Base-by-base conservation (phyloP, 371 early-diverging fungal genomes). In the Mucor piriformis region DNA sequence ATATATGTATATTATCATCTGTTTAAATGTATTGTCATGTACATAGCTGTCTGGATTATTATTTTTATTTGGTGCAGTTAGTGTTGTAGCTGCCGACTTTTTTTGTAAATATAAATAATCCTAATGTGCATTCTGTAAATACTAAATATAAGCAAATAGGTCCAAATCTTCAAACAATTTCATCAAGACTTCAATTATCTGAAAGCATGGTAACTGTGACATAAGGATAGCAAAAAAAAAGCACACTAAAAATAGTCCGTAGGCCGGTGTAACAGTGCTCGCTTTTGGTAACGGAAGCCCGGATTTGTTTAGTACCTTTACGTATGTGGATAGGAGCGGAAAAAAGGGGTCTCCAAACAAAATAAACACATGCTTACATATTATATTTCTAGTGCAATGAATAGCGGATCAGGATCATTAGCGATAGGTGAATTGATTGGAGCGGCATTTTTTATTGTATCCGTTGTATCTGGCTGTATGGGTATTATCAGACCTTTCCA, bases 271-370 rank as follows among this genome's bases (percentile, higher is more conserved):
- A 12, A 92, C 94, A 1, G 78, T 93, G 59, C 76, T 93, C 40
- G 94, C 94, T 1, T 83, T 93, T 55, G 94, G 94, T 23, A 94
- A 93, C 65, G 93, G 90, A 18, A 88, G 90, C 12, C 89, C 93
- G 6, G 93, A 93, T 63, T 64, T 93, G 34, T 90, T 92, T 59
- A 83, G 88, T 40, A 92, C 91, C 0, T 88, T 90, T 55, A 73
- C 72, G 76, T 74, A 69, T 42, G 33, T 21, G n/a, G n/a, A n/a
- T 27, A 21, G n/a, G 40, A 40, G 25, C 52, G 27, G 25, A 18
- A 20, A 50, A 43, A 11, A 46, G n/a, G 29, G 2, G 40, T n/a
- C n/a, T n/a, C n/a, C n/a, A 7, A 27, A 54, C 6, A 44, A 16
- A 23, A 13, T 21, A 16, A 27, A 38, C 25, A 27, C 13, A 23